Percentiles rank a stretch among this genome's conserved stretches.
phyloP scores from a whole-genome alignment of 2,329 filamentous ascomycete species.

The Paraphaeosphaeria minitans region DNA sequence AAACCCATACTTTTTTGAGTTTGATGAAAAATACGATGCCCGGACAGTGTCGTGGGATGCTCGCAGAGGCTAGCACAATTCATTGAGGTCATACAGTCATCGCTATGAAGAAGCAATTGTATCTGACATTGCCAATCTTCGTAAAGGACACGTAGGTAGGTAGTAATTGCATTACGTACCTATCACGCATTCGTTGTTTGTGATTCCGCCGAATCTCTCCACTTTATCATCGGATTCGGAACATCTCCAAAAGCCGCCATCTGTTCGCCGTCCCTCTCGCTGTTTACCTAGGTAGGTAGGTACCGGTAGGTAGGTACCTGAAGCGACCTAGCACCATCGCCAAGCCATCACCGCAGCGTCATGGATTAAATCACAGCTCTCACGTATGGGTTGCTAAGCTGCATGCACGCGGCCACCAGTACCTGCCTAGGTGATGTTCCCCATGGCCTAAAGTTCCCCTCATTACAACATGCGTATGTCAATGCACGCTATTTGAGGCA shows the following conservation, averaged over 20 bases:
- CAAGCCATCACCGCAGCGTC: not conserved
- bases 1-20: not conserved
- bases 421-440: not conserved
- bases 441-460: not conserved
- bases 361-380: not conserved
- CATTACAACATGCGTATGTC: conserved; percentile 4
- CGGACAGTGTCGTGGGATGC: not conserved
- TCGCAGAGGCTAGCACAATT: not conserved
- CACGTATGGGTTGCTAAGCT: not conserved
- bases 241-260: not conserved
- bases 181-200: not conserved
- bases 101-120: not conserved
- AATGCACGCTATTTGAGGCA: not conserved
- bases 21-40: not conserved
- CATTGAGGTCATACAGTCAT: not conserved
- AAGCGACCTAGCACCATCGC: not conserved
- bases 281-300: too few species aligned
- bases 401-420: not conserved
- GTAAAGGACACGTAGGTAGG: not conserved
- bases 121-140: not conserved
- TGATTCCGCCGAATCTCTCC: not conserved
- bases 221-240: not conserved
- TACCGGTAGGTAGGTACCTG: too few species aligned
- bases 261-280: not conserved
- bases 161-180: not conserved